Base-by-base conservation (phyloP, 257 asterid genomes). In the Anisodus tanguticus region DNA sequence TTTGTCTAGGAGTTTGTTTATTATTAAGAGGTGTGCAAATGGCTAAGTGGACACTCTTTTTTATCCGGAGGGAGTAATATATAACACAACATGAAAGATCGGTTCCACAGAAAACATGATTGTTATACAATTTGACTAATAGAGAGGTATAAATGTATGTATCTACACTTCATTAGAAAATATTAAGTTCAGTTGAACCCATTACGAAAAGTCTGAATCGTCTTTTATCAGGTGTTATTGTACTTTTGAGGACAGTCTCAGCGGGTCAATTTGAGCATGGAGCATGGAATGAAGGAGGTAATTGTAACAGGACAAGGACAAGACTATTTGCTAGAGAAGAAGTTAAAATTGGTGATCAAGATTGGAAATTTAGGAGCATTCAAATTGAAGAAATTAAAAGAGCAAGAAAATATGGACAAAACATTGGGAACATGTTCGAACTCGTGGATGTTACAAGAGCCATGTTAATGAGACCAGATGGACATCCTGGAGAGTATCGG, bases 401-500 rank as follows among this genome's bases (percentile, higher is more conserved):
- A n/a, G 89, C 87, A 0, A 85, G 62, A 62, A 80, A 80, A 37
- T 68, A 17, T 70, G 85, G 88, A 12, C 63, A 43, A 10, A 47
- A 74, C 54, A 47, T 22, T 9, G 87, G 85, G 78, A 86, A 90
- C 9, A 62, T 9, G 31, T 90, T 86, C 39, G 89, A 87, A 55
- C 31, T 90, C 31, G 19, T 91, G 15, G 94, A 91, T 66, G 85
- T 91, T n/a, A 89, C 92, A 1, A 79, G 86, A 43, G 88, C 87
- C 17, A 91, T 91, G 93, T 57, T 82, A 17, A 87, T 87, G 91
- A 89, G 92, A 83, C 83, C 91, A 0, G 93, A 91, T 66, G 92
- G 86, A 7, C 93, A 88, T 83, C 93, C 92, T 2, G 92, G 89
- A 11, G 49, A 85, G 9, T 68, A 85, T 59, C 86, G 91, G 89